Evolutionary conservation across 1,284 basidiomycete species (phyloP), one percentile per base, ranked within the genome.

Genomic region (Naganishia liquefaciens): DNA sequence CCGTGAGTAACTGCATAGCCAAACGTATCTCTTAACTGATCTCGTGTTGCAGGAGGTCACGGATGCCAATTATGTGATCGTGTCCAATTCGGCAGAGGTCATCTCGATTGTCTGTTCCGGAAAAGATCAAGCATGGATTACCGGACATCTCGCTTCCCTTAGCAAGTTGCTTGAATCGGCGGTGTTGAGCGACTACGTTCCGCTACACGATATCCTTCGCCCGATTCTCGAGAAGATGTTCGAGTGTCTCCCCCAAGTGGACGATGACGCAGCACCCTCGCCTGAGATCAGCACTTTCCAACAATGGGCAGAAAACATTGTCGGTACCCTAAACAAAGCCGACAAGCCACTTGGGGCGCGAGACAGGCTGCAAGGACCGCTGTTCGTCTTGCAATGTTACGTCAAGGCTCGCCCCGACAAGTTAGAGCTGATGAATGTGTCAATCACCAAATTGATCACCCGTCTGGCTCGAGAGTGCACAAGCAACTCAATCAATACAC

Each of bases 381-480:
- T 99, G 50, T 84, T 93, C 68, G 88, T 99, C 82, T 82, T 99
- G 62, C 88, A 91, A 74, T 90, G 91, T 0, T 88, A 95, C 72
- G 87, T 93, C n/a, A 86, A 90, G 70, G 85, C 87, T 37, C 84
- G 87, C 27, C 90, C 93, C 0, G 89, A 93, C 73, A 87, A 91
- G 63, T 86, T 95, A 54, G 93, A 99, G 71, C 82, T 84, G 0
- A 94, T 95, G 77, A 83, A 88, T 40, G 80, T 83, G 1, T 83
- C 85, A 11, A 82, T 98, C 15, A 87, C 93, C 80, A 94, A 90
- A 74, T 84, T 96, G 6, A 84, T 98, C 60, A 88, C 86, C 71
- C 91, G 89, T 75, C 82, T 96, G 27, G 86, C 89, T 65, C 94
- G 93, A 76, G 94, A 98, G 33, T 94, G 98, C 72, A 85, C 91